phyloP scores from a whole-genome alignment of 441 rosid species.

The Erodium trifolium region DNA sequence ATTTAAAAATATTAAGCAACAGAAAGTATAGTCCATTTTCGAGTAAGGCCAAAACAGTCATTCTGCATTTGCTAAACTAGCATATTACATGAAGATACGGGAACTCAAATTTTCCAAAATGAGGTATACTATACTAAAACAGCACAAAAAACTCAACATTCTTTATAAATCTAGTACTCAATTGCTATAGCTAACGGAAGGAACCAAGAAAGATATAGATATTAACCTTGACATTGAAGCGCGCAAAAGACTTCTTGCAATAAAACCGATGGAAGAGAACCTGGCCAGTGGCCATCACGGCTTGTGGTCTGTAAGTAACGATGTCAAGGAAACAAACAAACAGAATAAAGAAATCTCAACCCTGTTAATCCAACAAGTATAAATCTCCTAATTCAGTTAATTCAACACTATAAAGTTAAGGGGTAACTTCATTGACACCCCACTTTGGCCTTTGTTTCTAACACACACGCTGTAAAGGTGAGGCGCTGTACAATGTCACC shows the following conservation, averaged over 20 bases:
- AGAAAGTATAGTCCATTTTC: constrained; percentile 7
- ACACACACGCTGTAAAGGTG: no score
- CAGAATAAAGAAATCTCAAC: neutral
- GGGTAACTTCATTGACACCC: no score
- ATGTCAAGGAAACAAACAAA: constrained; percentile 21
- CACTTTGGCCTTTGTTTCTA: no score
- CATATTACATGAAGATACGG: neutral
- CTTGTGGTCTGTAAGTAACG: constrained; percentile 55
- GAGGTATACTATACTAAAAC: neutral
- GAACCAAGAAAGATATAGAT: neutral
- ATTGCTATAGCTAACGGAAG: neutral
- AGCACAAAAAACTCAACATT: neutral
- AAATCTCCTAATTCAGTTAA: neutral
- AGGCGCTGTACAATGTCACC: no score
- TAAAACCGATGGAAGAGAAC: constrained; percentile 84
- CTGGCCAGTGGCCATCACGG: constrained; percentile 95
- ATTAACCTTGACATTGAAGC: constrained; percentile 75
- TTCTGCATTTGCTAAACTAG: neutral
- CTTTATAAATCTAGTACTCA: neutral
- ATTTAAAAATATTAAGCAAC: constrained; percentile 11
- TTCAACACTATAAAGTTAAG: neutral
- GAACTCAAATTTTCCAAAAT: neutral
- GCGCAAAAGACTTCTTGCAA: constrained; percentile 88
- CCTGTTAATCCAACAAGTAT: neutral
- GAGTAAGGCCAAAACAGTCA: constrained; percentile 3